Evolutionary conservation across 2,329 filamentous ascomycete genomes (phyloP).

Genomic region (Pleoardoris graminearum): DNA sequence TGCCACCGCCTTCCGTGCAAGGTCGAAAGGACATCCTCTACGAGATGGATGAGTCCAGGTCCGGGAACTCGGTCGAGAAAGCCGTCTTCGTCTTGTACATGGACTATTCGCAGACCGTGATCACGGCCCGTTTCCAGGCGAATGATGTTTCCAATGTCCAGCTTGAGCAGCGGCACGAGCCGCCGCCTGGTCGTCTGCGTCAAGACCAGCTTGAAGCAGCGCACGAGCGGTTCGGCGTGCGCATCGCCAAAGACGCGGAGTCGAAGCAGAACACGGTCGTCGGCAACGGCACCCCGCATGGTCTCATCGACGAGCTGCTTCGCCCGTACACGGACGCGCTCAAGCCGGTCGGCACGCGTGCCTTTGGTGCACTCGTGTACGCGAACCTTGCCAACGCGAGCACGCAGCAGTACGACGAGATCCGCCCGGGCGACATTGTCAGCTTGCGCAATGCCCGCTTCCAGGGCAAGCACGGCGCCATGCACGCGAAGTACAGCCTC

Average conservation of each 20-base stretch:
- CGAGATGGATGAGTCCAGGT: conserved; percentile 78
- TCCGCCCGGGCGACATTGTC: conserved; percentile 88
- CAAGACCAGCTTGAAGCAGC: conserved; percentile 92
- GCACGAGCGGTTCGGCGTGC: conserved; percentile 78
- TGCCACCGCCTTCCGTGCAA: conserved; percentile 79
- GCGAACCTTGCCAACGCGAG: conserved; percentile 93
- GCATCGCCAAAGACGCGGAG: conserved; percentile 70
- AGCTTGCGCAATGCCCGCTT: conserved; percentile 91
- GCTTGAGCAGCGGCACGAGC: conserved; percentile 84
- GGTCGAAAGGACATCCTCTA: conserved; percentile 80
- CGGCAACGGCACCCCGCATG: conserved; percentile 79
- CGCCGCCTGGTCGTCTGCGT: conserved; percentile 76
- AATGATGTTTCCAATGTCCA: conserved; percentile 72
- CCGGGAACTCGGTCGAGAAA: conserved; percentile 74
- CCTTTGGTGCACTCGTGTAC: conserved; percentile 91
- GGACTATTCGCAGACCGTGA: conserved; percentile 93
- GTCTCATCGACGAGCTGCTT: conserved; percentile 78
- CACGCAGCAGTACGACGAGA: conserved; percentile 88
- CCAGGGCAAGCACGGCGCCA: conserved; percentile 90
- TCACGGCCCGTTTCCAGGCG: conserved; percentile 78
- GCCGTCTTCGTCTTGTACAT: conserved; percentile 87
- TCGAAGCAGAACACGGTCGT: conserved; percentile 78
- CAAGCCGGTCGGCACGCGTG: conserved; percentile 79
- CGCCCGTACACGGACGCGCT: conserved; percentile 73
- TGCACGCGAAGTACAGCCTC: conserved; percentile 89